Evolutionary conservation across 768 basidiomycete species (phyloP).

Genomic region (Rhizopogon sp.): DNA sequence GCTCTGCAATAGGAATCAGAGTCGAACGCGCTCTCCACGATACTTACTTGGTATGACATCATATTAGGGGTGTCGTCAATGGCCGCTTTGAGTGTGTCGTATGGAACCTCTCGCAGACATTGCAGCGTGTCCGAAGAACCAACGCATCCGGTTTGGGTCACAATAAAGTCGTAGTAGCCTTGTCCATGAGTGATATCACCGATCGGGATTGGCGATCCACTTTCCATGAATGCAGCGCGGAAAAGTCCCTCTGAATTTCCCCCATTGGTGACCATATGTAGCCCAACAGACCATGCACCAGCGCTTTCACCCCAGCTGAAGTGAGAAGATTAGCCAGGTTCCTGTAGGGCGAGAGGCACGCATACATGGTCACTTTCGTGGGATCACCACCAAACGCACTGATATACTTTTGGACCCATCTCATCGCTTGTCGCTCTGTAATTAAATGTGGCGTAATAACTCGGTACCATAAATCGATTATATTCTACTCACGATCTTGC

Average conservation of each 20-base stretch:
- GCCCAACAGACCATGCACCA: conserved; percentile 30
- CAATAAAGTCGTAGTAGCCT: conserved; percentile 25
- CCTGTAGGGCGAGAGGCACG: conserved; percentile 4
- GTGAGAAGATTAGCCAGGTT: background rate
- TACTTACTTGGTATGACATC: conserved; percentile 28
- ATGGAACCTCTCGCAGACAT: conserved; percentile 30
- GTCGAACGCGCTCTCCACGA: background rate
- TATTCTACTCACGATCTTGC: conserved; percentile 46
- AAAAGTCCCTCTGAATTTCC: conserved; percentile 21
- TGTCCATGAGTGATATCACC: conserved; percentile 17
- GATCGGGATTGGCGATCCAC: conserved; percentile 28
- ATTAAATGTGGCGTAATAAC: background rate
- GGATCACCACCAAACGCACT: conserved; percentile 54
- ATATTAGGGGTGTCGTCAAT: conserved; percentile 27
- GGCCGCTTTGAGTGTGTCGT: conserved; percentile 24
- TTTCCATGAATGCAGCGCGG: conserved; percentile 33
- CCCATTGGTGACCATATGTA: conserved; percentile 25
- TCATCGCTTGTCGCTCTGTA: conserved; percentile 32
- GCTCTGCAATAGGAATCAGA: background rate
- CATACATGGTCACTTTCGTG: conserved; percentile 31
- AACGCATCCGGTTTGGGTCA: conserved; percentile 24
- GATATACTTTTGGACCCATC: conserved; percentile 60
- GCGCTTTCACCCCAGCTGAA: conserved; percentile 31
- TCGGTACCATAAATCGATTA: too few relatives aligned
- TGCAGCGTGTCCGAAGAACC: conserved; percentile 19